Conservation (phyloP, 2,329 filamentous ascomycete genomes). For the Ceratocystiopsis brevicomis region DNA sequence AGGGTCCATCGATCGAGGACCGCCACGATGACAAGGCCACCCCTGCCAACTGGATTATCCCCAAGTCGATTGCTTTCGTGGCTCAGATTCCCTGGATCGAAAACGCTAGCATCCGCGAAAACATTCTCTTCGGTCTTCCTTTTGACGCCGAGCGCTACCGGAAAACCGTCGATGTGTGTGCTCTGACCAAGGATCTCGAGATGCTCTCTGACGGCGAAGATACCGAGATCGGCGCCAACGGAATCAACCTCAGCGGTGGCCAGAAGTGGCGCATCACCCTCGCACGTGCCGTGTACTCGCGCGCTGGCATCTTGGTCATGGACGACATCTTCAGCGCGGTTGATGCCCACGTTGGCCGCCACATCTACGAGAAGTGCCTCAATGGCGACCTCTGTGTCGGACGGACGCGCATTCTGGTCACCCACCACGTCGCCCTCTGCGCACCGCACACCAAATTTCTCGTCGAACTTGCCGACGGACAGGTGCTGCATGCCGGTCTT, state of each 20-base stretch:
- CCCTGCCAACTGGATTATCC: constrained; percentile 47
- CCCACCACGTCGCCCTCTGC: constrained; percentile 58
- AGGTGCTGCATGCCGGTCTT: constrained; percentile 42
- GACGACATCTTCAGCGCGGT: constrained; percentile 76
- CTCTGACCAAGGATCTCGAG: constrained; percentile 54
- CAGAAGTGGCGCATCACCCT: constrained; percentile 71
- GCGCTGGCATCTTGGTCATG: constrained; percentile 55
- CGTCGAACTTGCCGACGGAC: constrained; percentile 53
- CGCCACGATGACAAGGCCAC: constrained; percentile 45
- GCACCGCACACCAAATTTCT: constrained; percentile 54
- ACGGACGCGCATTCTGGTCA: constrained; percentile 60
- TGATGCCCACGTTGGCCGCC: constrained; percentile 62
- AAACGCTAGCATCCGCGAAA: constrained; percentile 60
- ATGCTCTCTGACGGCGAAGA: constrained; percentile 59
- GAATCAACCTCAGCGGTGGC: constrained; percentile 67
- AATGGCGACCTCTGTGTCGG: constrained; percentile 49
- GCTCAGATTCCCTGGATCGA: constrained; percentile 74
- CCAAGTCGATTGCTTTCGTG: constrained; percentile 52
- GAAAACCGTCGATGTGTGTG: constrained; percentile 53
- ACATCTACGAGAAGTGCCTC: constrained; percentile 60
- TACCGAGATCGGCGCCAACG: constrained; percentile 70
- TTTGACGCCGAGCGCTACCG: constrained; percentile 49
- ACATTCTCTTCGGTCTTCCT: constrained; percentile 61
- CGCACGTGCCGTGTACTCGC: constrained; percentile 61
- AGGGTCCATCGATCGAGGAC: constrained; percentile 28